Conservation (phyloP, 2,329 filamentous ascomycete genomes). For the Ascochyta lentis region DNA sequence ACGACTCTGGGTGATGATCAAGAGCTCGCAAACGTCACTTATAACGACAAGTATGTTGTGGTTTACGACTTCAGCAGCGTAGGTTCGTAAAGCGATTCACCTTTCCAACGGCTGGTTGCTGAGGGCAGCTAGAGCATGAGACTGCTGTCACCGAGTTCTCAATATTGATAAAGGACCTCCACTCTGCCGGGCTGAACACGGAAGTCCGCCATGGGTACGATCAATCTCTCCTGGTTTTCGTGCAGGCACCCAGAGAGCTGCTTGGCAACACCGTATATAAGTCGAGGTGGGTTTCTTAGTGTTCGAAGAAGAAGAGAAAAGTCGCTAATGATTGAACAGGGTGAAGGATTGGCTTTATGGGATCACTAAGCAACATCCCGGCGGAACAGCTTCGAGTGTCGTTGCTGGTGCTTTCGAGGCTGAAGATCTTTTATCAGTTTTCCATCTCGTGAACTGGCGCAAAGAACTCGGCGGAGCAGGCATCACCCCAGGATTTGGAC, state of each 20-base stretch:
- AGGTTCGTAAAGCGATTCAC: constrained; percentile 26
- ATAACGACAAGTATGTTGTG: constrained; percentile 44
- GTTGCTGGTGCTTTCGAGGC: constrained; percentile 75
- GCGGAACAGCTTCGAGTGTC: constrained; percentile 42
- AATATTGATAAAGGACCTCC: constrained; percentile 32
- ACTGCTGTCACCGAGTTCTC: constrained; percentile 32
- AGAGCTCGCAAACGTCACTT: constrained; percentile 32
- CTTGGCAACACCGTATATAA: constrained; percentile 43
- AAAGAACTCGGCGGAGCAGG: constrained; percentile 79
- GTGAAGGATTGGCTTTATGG: constrained; percentile 87
- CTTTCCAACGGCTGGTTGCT: background rate
- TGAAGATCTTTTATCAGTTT: constrained; percentile 78
- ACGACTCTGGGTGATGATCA: constrained; percentile 34
- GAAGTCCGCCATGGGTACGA: constrained; percentile 42
- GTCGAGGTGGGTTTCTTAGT: constrained; percentile 29
- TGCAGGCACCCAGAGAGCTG: constrained; percentile 38
- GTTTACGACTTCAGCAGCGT: constrained; percentile 38
- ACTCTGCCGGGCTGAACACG: constrained; percentile 38
- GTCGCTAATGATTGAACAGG: constrained; percentile 50
- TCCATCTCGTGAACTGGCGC: constrained; percentile 77
- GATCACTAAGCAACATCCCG: constrained; percentile 69
- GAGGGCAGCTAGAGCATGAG: constrained; percentile 21
- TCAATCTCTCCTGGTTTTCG: constrained; percentile 39
- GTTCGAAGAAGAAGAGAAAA: background rate
- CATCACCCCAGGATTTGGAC: constrained; percentile 70